phyloP scores from a whole-genome alignment of 2,329 filamentous ascomycete species.

The Bertia moriformis region DNA sequence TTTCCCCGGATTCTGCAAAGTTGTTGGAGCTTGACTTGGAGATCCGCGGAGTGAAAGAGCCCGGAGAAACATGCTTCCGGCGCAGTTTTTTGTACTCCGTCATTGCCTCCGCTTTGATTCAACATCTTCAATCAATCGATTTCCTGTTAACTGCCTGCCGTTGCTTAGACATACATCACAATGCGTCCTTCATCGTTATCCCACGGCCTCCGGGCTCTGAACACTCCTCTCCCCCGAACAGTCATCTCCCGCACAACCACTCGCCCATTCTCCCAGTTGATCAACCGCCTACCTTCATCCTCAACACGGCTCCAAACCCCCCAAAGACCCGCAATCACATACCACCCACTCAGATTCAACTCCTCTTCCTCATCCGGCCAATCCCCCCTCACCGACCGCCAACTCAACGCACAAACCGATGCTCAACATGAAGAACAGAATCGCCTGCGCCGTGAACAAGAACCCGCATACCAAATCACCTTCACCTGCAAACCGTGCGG shows the following conservation, averaged over 20 bases:
- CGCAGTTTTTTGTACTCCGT: background rate
- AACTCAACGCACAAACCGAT: background rate
- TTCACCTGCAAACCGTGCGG: slow-evolving; percentile 55
- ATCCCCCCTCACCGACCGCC: background rate
- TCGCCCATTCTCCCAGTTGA: background rate
- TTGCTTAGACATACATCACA: background rate
- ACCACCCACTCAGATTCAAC: background rate
- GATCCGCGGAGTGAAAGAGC: background rate
- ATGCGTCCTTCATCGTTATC: background rate
- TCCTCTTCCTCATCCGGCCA: background rate
- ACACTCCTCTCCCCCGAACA: background rate
- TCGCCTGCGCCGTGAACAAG: slow-evolving; percentile 14
- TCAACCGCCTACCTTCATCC: background rate
- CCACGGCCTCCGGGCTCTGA: background rate
- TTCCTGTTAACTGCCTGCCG: too few relatives aligned
- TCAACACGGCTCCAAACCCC: background rate
- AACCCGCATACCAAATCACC: slow-evolving; percentile 45
- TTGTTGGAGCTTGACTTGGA: background rate
- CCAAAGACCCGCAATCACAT: background rate
- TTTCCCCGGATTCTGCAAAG: background rate
- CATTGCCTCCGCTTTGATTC: background rate
- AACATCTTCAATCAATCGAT: background rate
- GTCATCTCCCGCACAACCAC: background rate
- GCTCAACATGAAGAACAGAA: background rate
- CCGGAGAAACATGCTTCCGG: background rate